Base-by-base conservation (phyloP, 1,139 yeast genomes). In the Taiozyma onychis region DNA sequence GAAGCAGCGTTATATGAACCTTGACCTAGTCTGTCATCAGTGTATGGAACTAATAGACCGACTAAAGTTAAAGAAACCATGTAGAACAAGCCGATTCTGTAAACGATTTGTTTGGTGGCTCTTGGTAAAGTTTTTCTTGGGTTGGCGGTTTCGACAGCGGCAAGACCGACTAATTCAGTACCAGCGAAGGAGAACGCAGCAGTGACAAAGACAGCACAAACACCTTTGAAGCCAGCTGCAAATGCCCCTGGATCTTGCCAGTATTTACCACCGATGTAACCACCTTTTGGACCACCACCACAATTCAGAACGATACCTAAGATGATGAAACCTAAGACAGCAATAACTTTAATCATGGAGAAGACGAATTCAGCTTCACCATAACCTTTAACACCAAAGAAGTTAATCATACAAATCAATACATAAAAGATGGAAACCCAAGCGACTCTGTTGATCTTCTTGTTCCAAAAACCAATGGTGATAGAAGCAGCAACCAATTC, bases 101-200 rank as follows among this genome's bases (percentile, higher is more conserved):
- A 81, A 67, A 83, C 79, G 22, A 82, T 87, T 63, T 82, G 88
- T 65, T 81, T 82, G 55, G 78, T 77, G 44, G 88, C 88, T 53
- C 70, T 70, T 55, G 89, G 88, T 52, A 83, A 70, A 26, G 83
- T 63, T 61, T 75, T 77, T 63, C 82, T 73, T 53, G 95, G 95
- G 68, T 85, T 83, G 48, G 71, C 73, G 37, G 91, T 79, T 69
- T 88, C 96, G 27, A 90, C 87, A 48, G 93, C 89, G 37, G 93
- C 88, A 56, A 88, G 73, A 54, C 91, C 93, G 52, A 83, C 82
- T 59, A 84, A 71, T 67, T 85, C 91, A 46, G 86, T 78, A 60
- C 93, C 91, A 41, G 87, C 85, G 60, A 85, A 81, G 9, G 93
- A 79, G 68, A 85, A 87, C n/a, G 91, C 88, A 28, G 95, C 91